phyloP scores from a whole-genome alignment of 495 filamentous ascomycete genomes.

The Daldinia decipiens region DNA sequence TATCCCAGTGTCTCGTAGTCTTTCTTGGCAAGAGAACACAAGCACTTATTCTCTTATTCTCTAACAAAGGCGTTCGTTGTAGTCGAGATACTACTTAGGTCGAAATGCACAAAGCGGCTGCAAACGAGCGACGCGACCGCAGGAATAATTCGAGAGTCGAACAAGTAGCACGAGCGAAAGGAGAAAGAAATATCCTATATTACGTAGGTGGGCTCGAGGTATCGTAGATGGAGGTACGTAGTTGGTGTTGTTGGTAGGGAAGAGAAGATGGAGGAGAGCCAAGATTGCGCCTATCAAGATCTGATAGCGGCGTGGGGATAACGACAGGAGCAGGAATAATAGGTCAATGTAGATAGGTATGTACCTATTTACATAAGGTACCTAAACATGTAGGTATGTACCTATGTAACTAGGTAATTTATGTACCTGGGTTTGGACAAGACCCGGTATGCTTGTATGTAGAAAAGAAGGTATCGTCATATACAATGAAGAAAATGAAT shows the following conservation, averaged over 20 bases:
- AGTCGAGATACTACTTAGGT: constrained; percentile 8
- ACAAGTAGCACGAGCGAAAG: constrained; percentile 29
- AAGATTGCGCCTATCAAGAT: constrained; percentile 28
- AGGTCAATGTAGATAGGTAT: not conserved
- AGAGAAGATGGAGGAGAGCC: constrained; percentile 7
- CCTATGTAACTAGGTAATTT: too few relatives aligned
- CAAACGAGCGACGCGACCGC: constrained; percentile 40
- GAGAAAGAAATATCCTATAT: constrained; percentile 20
- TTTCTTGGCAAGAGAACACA: constrained; percentile 16
- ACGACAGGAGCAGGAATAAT: constrained; percentile 8
- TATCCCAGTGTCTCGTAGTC: not conserved
- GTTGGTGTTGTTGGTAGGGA: constrained; percentile 2
- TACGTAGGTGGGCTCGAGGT: constrained; percentile 28
- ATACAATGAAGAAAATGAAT: constrained; percentile 35
- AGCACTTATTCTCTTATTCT: constrained; percentile 12
- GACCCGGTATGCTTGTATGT: constrained; percentile 6
- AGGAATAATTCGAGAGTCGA: constrained; percentile 13
- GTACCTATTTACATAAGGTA: not conserved
- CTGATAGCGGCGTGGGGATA: constrained; percentile 24
- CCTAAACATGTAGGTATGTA: not conserved
- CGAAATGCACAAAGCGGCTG: constrained; percentile 32
- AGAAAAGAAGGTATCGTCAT: constrained; percentile 30
- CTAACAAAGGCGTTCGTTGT: constrained; percentile 30
- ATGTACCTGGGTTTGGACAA: too few relatives aligned
- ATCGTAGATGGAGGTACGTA: constrained; percentile 13